Conservation (phyloP, 805 yeast genomes). For the Komagataella phaffii region DNA sequence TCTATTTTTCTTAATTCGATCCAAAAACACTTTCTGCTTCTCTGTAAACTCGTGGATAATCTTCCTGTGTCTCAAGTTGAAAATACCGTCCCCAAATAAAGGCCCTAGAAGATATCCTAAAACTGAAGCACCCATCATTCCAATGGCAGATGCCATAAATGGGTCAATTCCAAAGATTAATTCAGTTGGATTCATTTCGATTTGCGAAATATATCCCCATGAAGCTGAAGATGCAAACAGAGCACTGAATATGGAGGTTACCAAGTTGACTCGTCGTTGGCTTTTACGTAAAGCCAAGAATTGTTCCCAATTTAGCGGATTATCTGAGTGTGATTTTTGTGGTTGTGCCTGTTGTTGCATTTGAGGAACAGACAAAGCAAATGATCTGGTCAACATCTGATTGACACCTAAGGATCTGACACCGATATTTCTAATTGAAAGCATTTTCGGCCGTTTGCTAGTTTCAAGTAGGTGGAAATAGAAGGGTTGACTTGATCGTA, state of each 20-base stretch:
- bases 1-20: constrained; percentile 62
- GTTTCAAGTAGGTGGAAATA: not conserved
- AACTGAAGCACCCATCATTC: constrained; percentile 57
- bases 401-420: not conserved
- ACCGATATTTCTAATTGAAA: not conserved
- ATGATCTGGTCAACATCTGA: not conserved
- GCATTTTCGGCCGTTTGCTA: not conserved
- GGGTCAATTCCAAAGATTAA: constrained; percentile 82
- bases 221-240: constrained; percentile 52
- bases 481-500: too few relatives aligned
- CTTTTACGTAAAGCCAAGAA: constrained; percentile 66
- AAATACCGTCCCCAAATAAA: constrained; percentile 54
- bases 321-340: not conserved
- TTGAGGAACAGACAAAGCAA: not conserved
- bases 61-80: constrained; percentile 38
- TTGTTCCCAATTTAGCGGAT: constrained; percentile 56
- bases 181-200: constrained; percentile 82
- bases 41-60: constrained; percentile 30
- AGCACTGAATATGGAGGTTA: constrained; percentile 57
- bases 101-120: constrained; percentile 82
- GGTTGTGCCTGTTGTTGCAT: not conserved
- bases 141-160: constrained; percentile 66
- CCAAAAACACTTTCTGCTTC: constrained; percentile 66
- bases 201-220: constrained; percentile 64
- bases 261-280: constrained; percentile 57